phyloP scores from a whole-genome alignment of 1,284 basidiomycete genomes.

The Ganoderma boninense region DNA sequence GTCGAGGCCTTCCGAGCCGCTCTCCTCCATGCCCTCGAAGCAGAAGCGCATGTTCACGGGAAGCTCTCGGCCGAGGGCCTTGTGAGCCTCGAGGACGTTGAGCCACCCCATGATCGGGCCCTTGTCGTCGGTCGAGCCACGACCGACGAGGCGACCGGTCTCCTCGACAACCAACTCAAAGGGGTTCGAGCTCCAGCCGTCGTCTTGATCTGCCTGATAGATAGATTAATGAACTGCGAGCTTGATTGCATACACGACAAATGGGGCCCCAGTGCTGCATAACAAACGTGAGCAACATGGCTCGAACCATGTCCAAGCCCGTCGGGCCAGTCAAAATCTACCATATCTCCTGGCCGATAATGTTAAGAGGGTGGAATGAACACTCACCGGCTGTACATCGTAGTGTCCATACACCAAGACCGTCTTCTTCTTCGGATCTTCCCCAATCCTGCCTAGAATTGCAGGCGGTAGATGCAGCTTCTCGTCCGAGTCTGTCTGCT shows the following conservation, averaged over 20 bases:
- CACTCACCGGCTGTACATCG: constrained; percentile 81
- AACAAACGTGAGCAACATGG: too few species aligned
- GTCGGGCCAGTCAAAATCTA: too few species aligned
- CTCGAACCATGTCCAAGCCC: too few species aligned
- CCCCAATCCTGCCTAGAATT: constrained; percentile 86
- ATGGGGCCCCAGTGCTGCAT: too few species aligned
- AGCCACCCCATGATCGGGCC: constrained; percentile 95
- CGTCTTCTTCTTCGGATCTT: constrained; percentile 90
- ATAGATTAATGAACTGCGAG: not conserved
- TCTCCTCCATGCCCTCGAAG: constrained; percentile 99
- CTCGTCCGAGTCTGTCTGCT: constrained; percentile 75
- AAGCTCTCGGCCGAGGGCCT: constrained; percentile 75
- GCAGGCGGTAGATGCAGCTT: constrained; percentile 87
- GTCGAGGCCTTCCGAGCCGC: constrained; percentile 93
- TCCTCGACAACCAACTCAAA: constrained; percentile 80
- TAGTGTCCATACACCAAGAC: constrained; percentile 94
- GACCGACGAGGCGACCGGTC: constrained; percentile 84
- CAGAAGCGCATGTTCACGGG: constrained; percentile 96
- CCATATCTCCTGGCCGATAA: not conserved
- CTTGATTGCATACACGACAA: too few species aligned
- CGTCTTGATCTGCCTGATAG: constrained; percentile 71
- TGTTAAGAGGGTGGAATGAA: constrained; percentile 23
- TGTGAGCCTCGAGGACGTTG: constrained; percentile 93
- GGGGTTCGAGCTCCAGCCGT: constrained; percentile 94
- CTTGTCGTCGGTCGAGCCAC: constrained; percentile 94